Conservation (phyloP, 176 grass and related monocot genomes). For the Avena atlantica region DNA sequence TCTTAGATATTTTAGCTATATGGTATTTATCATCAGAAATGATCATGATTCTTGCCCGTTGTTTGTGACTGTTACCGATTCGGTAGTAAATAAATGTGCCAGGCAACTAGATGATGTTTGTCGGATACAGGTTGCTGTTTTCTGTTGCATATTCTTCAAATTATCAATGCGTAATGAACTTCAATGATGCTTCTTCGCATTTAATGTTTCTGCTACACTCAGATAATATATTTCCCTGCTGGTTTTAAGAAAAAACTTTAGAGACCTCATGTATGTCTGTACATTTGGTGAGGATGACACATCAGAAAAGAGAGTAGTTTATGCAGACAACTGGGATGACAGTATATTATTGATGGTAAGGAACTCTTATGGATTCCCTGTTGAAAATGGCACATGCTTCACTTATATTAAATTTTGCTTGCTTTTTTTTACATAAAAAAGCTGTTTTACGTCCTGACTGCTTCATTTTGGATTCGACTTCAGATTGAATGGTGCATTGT, state of each 20-base stretch:
- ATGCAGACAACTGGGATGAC: conserved; percentile 66
- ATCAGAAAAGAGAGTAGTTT: conserved; percentile 75
- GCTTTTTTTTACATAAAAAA: not conserved
- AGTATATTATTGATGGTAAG: conserved; percentile 71
- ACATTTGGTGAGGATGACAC: conserved; percentile 55
- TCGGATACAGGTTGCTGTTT: conserved; percentile 1
- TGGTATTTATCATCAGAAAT: conserved; percentile 9
- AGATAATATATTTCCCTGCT: conserved; percentile 45
- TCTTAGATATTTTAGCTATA: not conserved
- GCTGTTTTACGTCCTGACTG: not conserved
- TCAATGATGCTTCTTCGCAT: conserved; percentile 26
- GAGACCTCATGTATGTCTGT: conserved; percentile 72
- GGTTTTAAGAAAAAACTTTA: conserved; percentile 83
- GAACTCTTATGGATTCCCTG: conserved; percentile 12
- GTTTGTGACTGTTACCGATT: conserved; percentile 34
- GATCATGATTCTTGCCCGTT: not conserved
- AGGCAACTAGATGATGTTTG: too few species aligned
- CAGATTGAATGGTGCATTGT: not conserved
- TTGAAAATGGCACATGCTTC: conserved; percentile 9
- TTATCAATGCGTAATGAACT: not conserved
- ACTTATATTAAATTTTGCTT: not conserved
- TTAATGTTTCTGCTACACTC: conserved; percentile 28
- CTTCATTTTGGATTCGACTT: conserved; percentile 24
- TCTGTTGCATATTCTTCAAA: conserved; percentile 21
- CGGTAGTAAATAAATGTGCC: too few species aligned